Evolutionary conservation across 2,329 filamentous ascomycete genomes (phyloP).

Genomic region (Neocatenulostroma microsporum): DNA sequence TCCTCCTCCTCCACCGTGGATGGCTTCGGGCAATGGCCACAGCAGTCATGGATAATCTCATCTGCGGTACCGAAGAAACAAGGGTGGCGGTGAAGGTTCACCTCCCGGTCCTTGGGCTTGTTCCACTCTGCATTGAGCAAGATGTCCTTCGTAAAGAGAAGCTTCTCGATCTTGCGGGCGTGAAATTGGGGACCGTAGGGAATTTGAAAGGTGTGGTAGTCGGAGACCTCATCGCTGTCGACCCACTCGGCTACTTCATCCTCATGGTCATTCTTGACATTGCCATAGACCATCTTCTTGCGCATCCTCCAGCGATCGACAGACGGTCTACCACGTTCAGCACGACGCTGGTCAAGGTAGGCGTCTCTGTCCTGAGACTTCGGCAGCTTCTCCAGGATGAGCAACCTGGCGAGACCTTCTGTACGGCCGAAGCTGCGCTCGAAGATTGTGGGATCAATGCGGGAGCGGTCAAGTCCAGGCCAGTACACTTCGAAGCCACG

Average conservation of each 20-base stretch:
- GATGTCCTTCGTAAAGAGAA: conserved; percentile 73
- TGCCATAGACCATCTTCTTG: conserved; percentile 48
- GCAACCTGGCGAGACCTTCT: conserved; percentile 66
- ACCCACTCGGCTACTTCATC: conserved; percentile 82
- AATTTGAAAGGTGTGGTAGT: conserved; percentile 62
- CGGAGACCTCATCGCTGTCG: conserved; percentile 65
- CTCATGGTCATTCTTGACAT: conserved; percentile 69
- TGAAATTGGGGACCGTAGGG: conserved; percentile 52
- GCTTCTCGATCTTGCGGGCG: conserved; percentile 68
- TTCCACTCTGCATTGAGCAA: conserved; percentile 86
- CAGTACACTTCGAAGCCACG: conserved; percentile 80
- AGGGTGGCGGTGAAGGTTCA: conserved; percentile 74
- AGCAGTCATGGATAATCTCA: conserved; percentile 74
- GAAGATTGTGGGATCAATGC: conserved; percentile 77
- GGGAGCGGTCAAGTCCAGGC: conserved; percentile 63
- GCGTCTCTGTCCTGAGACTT: conserved; percentile 58
- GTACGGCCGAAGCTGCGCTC: conserved; percentile 71
- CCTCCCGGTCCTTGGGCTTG: conserved; percentile 62
- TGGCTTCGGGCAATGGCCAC: conserved; percentile 66
- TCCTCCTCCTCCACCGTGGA: conserved; percentile 64
- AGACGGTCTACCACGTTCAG: conserved; percentile 62
- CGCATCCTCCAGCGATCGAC: conserved; percentile 38
- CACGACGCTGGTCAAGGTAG: conserved; percentile 62
- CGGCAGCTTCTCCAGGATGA: conserved; percentile 73
- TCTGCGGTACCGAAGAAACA: conserved; percentile 72